Conservation (phyloP, 2,329 filamentous ascomycete species). For the Aureobasidium sp. region DNA sequence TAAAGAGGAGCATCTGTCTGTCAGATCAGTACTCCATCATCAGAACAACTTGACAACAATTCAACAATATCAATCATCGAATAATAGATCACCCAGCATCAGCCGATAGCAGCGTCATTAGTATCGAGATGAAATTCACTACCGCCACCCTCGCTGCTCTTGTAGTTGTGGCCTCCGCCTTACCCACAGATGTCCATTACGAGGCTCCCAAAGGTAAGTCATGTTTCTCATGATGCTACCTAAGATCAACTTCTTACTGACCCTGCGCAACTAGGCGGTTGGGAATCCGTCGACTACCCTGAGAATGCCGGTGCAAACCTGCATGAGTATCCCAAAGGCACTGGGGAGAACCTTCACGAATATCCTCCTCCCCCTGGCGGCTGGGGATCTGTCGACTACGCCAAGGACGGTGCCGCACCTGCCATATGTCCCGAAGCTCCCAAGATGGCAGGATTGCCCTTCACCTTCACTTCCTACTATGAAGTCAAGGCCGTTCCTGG, state of each 20-base stretch:
- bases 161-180: constrained; percentile 11
- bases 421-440: neutral
- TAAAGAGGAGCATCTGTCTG: neutral
- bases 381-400: constrained; percentile 11
- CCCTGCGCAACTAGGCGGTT: neutral
- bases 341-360: constrained; percentile 7
- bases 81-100: neutral
- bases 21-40: neutral
- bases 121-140: constrained; percentile 17
- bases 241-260: neutral
- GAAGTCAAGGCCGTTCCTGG: constrained; percentile 43
- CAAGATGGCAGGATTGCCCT: constrained; percentile 11
- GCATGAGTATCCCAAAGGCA: neutral
- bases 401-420: neutral
- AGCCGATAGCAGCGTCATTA: neutral
- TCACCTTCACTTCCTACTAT: constrained; percentile 45
- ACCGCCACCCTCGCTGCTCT: constrained; percentile 11
- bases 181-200: constrained; percentile 6
- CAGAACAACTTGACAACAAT: constrained; percentile 3
- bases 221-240: too few species aligned
- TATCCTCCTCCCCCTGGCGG: constrained; percentile 13
- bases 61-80: neutral
- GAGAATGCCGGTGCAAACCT: too few species aligned
- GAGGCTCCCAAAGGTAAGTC: constrained; percentile 15
- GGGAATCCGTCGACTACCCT: constrained; percentile 13